Evolutionary conservation across 2,329 filamentous ascomycete genomes (phyloP).

Genomic region (Ophiostoma ulmi): DNA sequence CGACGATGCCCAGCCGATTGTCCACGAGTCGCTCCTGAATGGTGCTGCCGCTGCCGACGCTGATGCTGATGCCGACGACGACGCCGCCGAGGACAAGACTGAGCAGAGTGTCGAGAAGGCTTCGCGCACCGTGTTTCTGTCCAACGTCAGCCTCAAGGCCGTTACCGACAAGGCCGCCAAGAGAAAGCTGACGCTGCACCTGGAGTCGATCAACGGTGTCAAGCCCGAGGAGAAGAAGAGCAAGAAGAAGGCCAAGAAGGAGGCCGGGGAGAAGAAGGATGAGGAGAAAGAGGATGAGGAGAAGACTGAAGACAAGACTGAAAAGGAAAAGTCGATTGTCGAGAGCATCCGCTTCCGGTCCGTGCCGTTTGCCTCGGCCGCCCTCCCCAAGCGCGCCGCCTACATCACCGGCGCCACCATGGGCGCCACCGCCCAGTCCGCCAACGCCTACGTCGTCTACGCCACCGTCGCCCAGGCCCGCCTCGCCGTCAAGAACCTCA

Average conservation of each 20-base stretch:
- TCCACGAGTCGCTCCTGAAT: constrained; percentile 23
- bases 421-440: constrained; percentile 83
- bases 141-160: constrained; percentile 79
- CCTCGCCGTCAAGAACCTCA: constrained; percentile 69
- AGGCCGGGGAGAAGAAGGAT: constrained; percentile 73
- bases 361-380: constrained; percentile 70
- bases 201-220: constrained; percentile 64
- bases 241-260: constrained; percentile 32
- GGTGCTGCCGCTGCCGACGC: constrained; percentile 30
- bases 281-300: constrained; percentile 58
- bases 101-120: constrained; percentile 71
- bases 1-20: constrained; percentile 13
- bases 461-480: constrained; percentile 68
- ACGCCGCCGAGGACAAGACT: constrained; percentile 45
- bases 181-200: constrained; percentile 69
- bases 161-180: constrained; percentile 78
- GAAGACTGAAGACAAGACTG: constrained; percentile 59
- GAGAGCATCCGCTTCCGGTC: constrained; percentile 94
- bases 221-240: constrained; percentile 13
- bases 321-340: constrained; percentile 51
- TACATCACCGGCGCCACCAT: constrained; percentile 88
- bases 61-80: constrained; percentile 34
- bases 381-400: constrained; percentile 87
- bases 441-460: constrained; percentile 93
- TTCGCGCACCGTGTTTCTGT: constrained; percentile 82